Conservation (phyloP, 1,284 basidiomycete species). For the Cystobasidium slooffiae region DNA sequence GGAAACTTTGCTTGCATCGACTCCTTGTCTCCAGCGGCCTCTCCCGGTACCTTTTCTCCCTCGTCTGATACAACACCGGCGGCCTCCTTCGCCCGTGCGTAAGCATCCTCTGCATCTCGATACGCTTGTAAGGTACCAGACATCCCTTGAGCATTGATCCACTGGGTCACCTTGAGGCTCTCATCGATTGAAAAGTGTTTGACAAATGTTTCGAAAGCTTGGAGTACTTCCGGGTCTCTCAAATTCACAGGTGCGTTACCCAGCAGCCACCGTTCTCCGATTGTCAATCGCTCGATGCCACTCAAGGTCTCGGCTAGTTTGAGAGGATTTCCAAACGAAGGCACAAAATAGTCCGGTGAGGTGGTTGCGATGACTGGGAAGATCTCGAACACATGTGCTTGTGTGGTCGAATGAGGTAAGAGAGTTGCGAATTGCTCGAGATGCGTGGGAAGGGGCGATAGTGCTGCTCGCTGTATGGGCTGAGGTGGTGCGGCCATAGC, state of each 20-base stretch:
- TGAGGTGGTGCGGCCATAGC: conserved; percentile 60
- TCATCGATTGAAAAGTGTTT: conserved; percentile 57
- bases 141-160: conserved; percentile 58
- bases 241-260: conserved; percentile 59
- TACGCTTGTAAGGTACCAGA: conserved; percentile 60
- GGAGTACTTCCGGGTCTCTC: conserved; percentile 58
- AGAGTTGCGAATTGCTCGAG: conserved; percentile 58
- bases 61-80: background rate
- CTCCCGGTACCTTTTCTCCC: background rate
- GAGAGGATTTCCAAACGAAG: conserved; percentile 56
- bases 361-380: conserved; percentile 62
- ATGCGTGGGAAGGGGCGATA: conserved; percentile 56
- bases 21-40: background rate
- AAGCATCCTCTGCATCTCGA: conserved; percentile 38
- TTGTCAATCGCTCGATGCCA: conserved; percentile 55
- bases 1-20: background rate
- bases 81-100: conserved; percentile 50
- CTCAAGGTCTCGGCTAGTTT: conserved; percentile 56
- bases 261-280: conserved; percentile 48
- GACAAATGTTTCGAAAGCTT: conserved; percentile 57
- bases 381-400: conserved; percentile 60
- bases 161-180: conserved; percentile 57
- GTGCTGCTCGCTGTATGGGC: conserved; percentile 59
- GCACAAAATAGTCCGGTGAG: conserved; percentile 61
- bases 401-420: conserved; percentile 57